phyloP scores from a whole-genome alignment of 108 stramenopile genomes.

The Epithemia pelagica region DNA sequence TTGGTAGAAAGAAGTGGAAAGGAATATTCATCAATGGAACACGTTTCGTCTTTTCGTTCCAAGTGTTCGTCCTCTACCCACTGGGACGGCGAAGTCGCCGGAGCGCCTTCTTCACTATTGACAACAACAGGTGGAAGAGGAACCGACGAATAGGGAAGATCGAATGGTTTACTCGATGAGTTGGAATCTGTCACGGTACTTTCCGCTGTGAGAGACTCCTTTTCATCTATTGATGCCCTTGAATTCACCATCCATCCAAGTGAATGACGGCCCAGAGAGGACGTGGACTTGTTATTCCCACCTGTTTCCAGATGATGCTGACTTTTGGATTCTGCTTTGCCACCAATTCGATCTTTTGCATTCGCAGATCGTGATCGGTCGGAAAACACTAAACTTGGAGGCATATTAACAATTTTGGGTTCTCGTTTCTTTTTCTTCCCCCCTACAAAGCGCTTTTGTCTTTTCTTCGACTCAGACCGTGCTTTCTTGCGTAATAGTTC shows the following conservation, averaged over 20 bases:
- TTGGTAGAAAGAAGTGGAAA: background rate
- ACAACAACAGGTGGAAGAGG: background rate
- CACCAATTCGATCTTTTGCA: background rate
- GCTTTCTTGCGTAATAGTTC: slow-evolving; percentile 8
- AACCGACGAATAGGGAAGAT: background rate
- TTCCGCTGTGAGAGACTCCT: slow-evolving; percentile 1
- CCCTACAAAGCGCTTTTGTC: background rate
- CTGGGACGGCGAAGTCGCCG: background rate
- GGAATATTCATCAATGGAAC: background rate
- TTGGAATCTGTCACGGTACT: slow-evolving; percentile 6
- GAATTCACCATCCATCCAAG: background rate
- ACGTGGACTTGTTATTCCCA: background rate
- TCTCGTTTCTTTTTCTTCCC: background rate
- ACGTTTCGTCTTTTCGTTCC: background rate
- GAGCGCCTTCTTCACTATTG: background rate
- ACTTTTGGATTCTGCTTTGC: background rate
- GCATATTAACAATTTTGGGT: background rate
- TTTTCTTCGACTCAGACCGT: background rate
- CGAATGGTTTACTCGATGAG: background rate
- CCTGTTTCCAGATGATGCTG: too few species aligned
- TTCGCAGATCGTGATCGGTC: background rate
- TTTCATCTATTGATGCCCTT: background rate
- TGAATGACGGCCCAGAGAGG: background rate
- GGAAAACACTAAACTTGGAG: background rate
- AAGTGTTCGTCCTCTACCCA: background rate